These are phyloP conservation scores for Rubia yunnanensis DNA, from an alignment of 257 asterid genomes.

Conservation along the genomic window DNA sequence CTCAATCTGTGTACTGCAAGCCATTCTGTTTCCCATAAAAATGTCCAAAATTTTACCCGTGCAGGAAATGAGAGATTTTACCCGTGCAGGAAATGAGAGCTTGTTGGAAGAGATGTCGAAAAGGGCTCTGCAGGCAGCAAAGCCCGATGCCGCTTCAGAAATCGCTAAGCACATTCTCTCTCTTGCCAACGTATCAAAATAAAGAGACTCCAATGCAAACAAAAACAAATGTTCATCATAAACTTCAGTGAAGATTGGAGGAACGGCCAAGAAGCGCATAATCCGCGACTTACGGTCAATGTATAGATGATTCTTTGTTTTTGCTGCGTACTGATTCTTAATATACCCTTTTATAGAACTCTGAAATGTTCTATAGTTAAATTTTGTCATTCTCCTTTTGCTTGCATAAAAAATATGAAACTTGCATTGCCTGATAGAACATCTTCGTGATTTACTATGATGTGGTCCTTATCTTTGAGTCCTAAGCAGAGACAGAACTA, in stretches of 20 bases:
- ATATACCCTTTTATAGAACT: not conserved
- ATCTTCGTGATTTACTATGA: not conserved
- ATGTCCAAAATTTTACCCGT: not conserved
- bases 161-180: slow-evolving; percentile 34
- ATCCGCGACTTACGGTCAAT: not conserved
- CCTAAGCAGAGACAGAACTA: not conserved
- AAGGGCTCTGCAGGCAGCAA: slow-evolving; percentile 45
- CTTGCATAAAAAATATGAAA: not conserved
- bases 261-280: not conserved
- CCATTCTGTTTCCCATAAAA: not conserved
- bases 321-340: not conserved
- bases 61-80: slow-evolving; percentile 26
- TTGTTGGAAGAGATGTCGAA: slow-evolving; percentile 37
- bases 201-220: not conserved
- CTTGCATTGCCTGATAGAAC: no score
- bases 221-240: not conserved
- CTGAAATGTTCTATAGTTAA: not conserved
- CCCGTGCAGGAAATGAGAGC: slow-evolving; percentile 28
- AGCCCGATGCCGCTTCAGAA: slow-evolving; percentile 38
- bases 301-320: not conserved
- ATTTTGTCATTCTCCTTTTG: not conserved
- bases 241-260: not conserved
- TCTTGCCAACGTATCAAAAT: slow-evolving; percentile 24
- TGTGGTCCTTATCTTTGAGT: not conserved
- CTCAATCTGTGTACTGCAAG: not conserved